Evolutionary conservation across 805 yeast genomes (phyloP), one percentile per base, ranked within the genome.

Genomic region (Pichia ethanolica): DNA sequence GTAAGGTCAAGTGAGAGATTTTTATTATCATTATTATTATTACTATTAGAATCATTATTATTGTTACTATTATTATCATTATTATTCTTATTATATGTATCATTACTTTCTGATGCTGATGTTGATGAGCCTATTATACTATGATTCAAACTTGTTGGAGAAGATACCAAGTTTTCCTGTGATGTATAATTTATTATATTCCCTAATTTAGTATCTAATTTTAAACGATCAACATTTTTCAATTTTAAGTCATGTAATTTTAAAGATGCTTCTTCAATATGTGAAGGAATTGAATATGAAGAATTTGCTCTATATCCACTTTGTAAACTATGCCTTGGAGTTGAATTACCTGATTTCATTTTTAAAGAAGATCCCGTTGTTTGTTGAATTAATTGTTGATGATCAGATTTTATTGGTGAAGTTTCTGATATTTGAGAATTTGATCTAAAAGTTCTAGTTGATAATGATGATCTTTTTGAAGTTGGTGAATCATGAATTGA

Each of bases 391-490:
- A 45, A n/a, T 35, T 39, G 47, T 4, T 34, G 14, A 20, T 49
- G 14, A 38, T 49, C 33, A 43, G 48, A 11, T 46, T 61, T 61
- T 28, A 53, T 43, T 11, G 63, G 63, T 25, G 65, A 61, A 4
- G 35, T 39, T 10, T 62, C 63, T 2, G 64, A 59, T n/a, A 56
- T 47, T 44, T 56, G 61, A 9, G 64, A 58, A 46, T 60, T 60
- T 7, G 68, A 64, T 39, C 70, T 53, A 50, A 66, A 66, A 4
- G 67, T 65, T 50, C 70, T 51, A 37, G 58, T 61, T 20, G 65
- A 56, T 66, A 66, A 59, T 8, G 67, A 64, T 9, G 66, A 64
- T 36, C 62, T 47, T 40, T 62, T 63, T 14, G 66, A 61, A 11
- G 51, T 57, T n/a, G 67, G 63, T 7, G 66, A 57, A 13, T 48